These are phyloP conservation scores for Metschnikowia proteae DNA, from an alignment of 805 yeast genomes.

Conservation along the genomic window DNA sequence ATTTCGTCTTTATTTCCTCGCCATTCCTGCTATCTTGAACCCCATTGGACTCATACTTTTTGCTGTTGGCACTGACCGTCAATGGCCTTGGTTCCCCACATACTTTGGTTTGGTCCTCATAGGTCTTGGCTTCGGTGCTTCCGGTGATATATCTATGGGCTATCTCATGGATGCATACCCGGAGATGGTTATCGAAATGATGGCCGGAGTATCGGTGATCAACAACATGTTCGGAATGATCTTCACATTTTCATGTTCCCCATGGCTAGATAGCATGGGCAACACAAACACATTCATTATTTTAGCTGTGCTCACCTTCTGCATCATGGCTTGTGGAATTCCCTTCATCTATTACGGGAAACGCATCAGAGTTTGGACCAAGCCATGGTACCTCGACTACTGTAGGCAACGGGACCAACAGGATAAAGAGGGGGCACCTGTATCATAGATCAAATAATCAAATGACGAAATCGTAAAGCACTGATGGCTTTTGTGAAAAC, in stretches of 20 bases:
- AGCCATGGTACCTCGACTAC: slow-evolving; percentile 41
- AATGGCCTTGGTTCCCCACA: slow-evolving; percentile 50
- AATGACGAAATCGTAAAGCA: too few relatives aligned
- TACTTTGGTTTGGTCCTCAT: slow-evolving; percentile 62
- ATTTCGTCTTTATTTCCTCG: slow-evolving; percentile 54
- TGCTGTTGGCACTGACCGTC: slow-evolving; percentile 60
- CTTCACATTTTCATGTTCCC: slow-evolving; percentile 62
- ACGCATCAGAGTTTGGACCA: slow-evolving; percentile 54
- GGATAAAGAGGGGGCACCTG: slow-evolving; percentile 1
- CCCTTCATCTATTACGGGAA: slow-evolving; percentile 64
- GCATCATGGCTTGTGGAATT: slow-evolving; percentile 51
- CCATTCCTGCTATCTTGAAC: slow-evolving; percentile 53
- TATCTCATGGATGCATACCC: slow-evolving; percentile 68
- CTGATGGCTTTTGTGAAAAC: too few relatives aligned
- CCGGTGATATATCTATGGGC: slow-evolving; percentile 67
- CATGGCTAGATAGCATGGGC: slow-evolving; percentile 56
- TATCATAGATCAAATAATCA: not conserved
- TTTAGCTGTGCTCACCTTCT: slow-evolving; percentile 56
- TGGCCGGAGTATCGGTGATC: slow-evolving; percentile 65
- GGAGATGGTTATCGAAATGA: slow-evolving; percentile 64
- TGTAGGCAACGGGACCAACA: slow-evolving; percentile 14
- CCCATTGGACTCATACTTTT: slow-evolving; percentile 62
- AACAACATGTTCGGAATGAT: slow-evolving; percentile 63
- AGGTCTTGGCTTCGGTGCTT: slow-evolving; percentile 67
- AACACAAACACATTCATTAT: slow-evolving; percentile 57